Conservation (phyloP, 176 grass and related monocot species). For the Poa pratensis region DNA sequence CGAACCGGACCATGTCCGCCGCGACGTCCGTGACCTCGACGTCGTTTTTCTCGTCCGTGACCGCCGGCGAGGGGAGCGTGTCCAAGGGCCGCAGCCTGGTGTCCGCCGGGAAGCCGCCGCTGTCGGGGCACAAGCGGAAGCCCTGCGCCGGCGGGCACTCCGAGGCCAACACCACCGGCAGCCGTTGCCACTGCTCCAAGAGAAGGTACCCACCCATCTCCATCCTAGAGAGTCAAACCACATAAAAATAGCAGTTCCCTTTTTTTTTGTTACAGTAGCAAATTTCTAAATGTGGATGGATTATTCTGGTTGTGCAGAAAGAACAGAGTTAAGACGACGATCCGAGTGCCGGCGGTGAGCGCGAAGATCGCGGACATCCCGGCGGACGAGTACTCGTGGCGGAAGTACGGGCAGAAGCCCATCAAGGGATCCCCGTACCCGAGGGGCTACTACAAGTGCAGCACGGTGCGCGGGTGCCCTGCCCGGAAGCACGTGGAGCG, state of each 20-base stretch:
- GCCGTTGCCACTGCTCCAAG: constrained; percentile 90
- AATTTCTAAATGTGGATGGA: background rate
- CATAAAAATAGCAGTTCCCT: background rate
- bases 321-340: constrained; percentile 69
- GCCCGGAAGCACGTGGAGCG: constrained; percentile 96
- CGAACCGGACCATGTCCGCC: constrained; percentile 59
- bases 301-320: constrained; percentile 44
- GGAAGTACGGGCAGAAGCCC: constrained; percentile 98
- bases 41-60: constrained; percentile 85
- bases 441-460: constrained; percentile 98
- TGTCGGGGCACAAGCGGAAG: constrained; percentile 70
- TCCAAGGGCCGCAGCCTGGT: constrained; percentile 73
- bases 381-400: constrained; percentile 92
- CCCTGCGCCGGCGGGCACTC: constrained; percentile 68
- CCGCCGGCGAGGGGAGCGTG: constrained; percentile 89
- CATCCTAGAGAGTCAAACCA: too few species aligned
- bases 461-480: constrained; percentile 77
- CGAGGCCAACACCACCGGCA: constrained; percentile 52
- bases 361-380: constrained; percentile 91
- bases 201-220: constrained; percentile 61
- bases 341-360: constrained; percentile 87
- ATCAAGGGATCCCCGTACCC: constrained; percentile 98
- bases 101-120: constrained; percentile 69
- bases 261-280: background rate
- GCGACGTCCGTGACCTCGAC: constrained; percentile 78